Conservation (phyloP, 208 protist species). For the Zelonia costaricensis region DNA sequence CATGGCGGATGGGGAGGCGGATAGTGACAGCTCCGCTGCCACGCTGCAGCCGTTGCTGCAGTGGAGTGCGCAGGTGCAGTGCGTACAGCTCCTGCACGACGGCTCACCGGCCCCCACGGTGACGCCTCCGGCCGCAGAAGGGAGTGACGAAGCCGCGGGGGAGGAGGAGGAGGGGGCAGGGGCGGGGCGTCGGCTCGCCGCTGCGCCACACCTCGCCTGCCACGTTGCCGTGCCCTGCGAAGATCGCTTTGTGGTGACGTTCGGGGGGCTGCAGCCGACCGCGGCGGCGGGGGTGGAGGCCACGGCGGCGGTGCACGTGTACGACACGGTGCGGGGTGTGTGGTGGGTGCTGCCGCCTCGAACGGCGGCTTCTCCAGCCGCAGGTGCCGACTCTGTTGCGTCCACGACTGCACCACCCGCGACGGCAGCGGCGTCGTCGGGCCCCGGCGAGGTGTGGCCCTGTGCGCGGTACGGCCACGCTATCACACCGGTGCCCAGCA, state of each 20-base stretch:
- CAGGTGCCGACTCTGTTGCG: too few relatives aligned
- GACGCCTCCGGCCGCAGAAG: too few relatives aligned
- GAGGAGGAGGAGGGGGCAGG: not conserved
- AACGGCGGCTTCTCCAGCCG: not conserved
- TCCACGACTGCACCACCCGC: too few relatives aligned
- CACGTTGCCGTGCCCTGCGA: constrained; percentile 48
- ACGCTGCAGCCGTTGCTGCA: not conserved
- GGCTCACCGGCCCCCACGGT: constrained; percentile 21
- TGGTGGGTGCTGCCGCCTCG: constrained; percentile 20
- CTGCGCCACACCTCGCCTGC: constrained; percentile 41
- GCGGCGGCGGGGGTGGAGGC: constrained; percentile 9
- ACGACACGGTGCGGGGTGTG: constrained; percentile 34
- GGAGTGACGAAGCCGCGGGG: too few relatives aligned
- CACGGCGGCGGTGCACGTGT: constrained; percentile 39
- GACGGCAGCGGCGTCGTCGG: too few relatives aligned
- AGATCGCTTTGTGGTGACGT: constrained; percentile 38
- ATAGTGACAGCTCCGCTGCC: not conserved
- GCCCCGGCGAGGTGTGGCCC: too few relatives aligned
- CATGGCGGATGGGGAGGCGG: too few relatives aligned
- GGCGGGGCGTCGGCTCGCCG: too few relatives aligned
- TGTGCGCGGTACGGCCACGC: constrained; percentile 57
- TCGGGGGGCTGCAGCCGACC: constrained; percentile 38
- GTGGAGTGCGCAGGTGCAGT: constrained; percentile 22
- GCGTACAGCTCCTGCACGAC: constrained; percentile 13
- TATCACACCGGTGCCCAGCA: constrained; percentile 38